These are phyloP conservation scores for Rhodosporidiobolus odoratus DNA, from an alignment of 768 basidiomycete species.

Conservation along the genomic window DNA sequence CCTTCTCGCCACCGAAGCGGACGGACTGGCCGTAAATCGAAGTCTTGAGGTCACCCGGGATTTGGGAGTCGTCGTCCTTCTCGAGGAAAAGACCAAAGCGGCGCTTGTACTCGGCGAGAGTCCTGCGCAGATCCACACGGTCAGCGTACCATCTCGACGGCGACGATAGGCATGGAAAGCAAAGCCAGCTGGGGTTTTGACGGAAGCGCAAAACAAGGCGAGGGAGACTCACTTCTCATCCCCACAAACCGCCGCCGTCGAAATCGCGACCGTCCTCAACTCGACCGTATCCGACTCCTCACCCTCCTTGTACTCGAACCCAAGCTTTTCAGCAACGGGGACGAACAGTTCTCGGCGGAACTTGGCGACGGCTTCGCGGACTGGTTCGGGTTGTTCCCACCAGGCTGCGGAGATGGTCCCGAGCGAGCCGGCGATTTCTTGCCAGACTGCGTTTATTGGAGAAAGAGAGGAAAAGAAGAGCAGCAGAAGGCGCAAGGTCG, in stretches of 20 bases:
- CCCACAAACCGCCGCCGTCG: slow-evolving; percentile 53
- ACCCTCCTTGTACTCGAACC: slow-evolving; percentile 63
- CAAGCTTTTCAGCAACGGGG: slow-evolving; percentile 71
- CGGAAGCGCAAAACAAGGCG: slow-evolving; percentile 42
- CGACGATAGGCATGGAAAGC: neutral
- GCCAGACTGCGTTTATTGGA: slow-evolving; percentile 74
- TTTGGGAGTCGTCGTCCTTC: slow-evolving; percentile 66
- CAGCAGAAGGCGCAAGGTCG: neutral
- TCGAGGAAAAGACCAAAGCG: slow-evolving; percentile 68
- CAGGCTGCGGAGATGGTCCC: slow-evolving; percentile 59
- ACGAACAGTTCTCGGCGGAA: slow-evolving; percentile 51
- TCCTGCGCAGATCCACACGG: slow-evolving; percentile 51
- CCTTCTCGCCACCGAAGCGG: slow-evolving; percentile 63
- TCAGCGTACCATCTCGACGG: neutral
- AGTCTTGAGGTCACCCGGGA: slow-evolving; percentile 72
- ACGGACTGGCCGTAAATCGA: slow-evolving; percentile 55
- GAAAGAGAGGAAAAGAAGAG: neutral
- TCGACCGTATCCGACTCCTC: slow-evolving; percentile 67
- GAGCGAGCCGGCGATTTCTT: slow-evolving; percentile 60
- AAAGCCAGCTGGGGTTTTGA: neutral
- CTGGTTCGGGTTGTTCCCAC: slow-evolving; percentile 68
- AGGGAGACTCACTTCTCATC: slow-evolving; percentile 33
- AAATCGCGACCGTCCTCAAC: slow-evolving; percentile 69
- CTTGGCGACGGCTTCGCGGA: slow-evolving; percentile 50
- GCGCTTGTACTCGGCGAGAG: slow-evolving; percentile 63